Conservation (phyloP, 140 eudicot species). For the Cichorium intybus region DNA sequence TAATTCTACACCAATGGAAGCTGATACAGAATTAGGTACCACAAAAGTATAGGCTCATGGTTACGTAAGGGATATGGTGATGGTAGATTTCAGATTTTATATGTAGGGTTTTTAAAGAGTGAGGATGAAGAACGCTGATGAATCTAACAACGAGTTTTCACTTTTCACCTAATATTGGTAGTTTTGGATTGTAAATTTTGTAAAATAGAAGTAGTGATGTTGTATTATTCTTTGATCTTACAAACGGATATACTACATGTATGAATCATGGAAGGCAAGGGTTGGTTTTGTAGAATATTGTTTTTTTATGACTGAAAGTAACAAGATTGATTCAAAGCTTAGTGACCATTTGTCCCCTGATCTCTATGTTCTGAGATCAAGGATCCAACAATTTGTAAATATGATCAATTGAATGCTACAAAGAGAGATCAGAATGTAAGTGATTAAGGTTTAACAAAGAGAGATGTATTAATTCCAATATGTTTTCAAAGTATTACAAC, state of each 20-base stretch:
- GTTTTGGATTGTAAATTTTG: slow-evolving; percentile 33
- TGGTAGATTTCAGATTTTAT: background rate
- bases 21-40: slow-evolving; percentile 31
- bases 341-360: background rate
- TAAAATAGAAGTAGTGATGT: slow-evolving; percentile 25
- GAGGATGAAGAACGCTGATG: slow-evolving; percentile 13
- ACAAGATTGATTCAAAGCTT: slow-evolving; percentile 6
- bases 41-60: slow-evolving; percentile 17
- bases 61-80: background rate
- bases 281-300: slow-evolving; percentile 6
- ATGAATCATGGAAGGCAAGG: background rate
- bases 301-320: slow-evolving; percentile 13
- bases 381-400: too few species aligned
- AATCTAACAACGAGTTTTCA: slow-evolving; percentile 25
- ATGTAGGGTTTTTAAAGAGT: slow-evolving; percentile 3
- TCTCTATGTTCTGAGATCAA: background rate
- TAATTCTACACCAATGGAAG: slow-evolving; percentile 48
- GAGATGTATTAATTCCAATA: too few species aligned
- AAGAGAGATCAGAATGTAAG: too few species aligned
- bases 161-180: slow-evolving; percentile 8
- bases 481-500: too few species aligned
- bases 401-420: too few species aligned
- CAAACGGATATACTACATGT: slow-evolving; percentile 2
- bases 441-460: too few species aligned
- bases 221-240: slow-evolving; percentile 19